A percentile compares a stretch with the other conserved stretches of the same genome.
phyloP scores from a whole-genome alignment of 1,284 basidiomycete species.

The Puccinia polysora region DNA sequence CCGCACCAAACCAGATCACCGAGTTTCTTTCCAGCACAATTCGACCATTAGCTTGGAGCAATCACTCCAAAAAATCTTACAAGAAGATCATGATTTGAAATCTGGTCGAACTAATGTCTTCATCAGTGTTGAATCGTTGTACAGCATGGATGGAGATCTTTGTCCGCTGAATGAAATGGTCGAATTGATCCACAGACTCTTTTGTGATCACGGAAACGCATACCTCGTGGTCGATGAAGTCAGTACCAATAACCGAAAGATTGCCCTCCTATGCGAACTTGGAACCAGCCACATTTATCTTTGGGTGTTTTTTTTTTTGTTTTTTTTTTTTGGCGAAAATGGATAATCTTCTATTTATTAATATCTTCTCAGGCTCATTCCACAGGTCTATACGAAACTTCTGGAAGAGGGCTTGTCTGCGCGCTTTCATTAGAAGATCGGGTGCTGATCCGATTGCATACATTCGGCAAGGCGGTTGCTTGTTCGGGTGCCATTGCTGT shows the following conservation, averaged over 20 bases:
- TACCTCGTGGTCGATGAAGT: slow-evolving; percentile 42
- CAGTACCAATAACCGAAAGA: not conserved
- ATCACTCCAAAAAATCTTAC: slow-evolving; percentile 46
- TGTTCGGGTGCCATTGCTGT: slow-evolving; percentile 67
- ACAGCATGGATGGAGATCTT: slow-evolving; percentile 53
- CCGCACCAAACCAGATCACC: slow-evolving; percentile 56
- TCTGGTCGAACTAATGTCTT: slow-evolving; percentile 45
- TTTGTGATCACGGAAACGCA: slow-evolving; percentile 31
- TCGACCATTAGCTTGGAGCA: slow-evolving; percentile 55
- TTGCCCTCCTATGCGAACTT: too few species aligned
- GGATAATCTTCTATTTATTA: not conserved
- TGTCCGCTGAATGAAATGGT: slow-evolving; percentile 48
- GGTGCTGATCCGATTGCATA: slow-evolving; percentile 49
- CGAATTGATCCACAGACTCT: slow-evolving; percentile 13
- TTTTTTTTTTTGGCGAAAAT: not conserved
- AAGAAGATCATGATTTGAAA: slow-evolving; percentile 3
- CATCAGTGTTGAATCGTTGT: slow-evolving; percentile 52
- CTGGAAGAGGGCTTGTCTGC: slow-evolving; percentile 22
- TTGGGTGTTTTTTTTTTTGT: not conserved
- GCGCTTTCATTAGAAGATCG: slow-evolving; percentile 31
- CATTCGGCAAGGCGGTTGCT: slow-evolving; percentile 50
- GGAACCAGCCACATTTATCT: not conserved
- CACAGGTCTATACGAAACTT: slow-evolving; percentile 50
- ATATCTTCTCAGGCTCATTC: slow-evolving; percentile 50
- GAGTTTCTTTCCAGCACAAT: slow-evolving; percentile 69